Base-by-base conservation (phyloP, 192 early-diverging fungal genomes). In the Chytriomyces sp. region DNA sequence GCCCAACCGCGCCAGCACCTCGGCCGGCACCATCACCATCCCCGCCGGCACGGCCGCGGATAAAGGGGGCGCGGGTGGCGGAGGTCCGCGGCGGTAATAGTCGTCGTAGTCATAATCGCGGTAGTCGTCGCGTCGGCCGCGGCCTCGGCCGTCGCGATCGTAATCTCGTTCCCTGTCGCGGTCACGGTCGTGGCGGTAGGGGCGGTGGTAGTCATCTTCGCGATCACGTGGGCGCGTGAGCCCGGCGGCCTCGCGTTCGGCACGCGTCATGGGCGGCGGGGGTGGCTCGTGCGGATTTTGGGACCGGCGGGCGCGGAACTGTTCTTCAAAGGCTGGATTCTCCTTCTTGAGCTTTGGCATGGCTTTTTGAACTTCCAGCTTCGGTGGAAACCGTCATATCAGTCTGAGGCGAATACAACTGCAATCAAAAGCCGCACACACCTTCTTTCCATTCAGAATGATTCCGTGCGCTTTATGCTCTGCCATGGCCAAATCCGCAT, bases 1-100 rank as follows among this genome's bases (percentile, higher is more conserved):
- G 7, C 58, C 58, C 31, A 60, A 30, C 7, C 8, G 4, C 14
- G 58, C 58, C 31, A 36, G 32, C 17, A 60, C 58, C 17, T 60
- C 58, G 32, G 58, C 58, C 5, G 58, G 58, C 17, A 60, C 58
- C 58, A 60, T 60, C 0, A 60, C 58, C 58, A 60, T 60, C 37
- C 58, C 58, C 10, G 58, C 33, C 7, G 32, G 28, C 4, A 36
- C 8, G 10, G 58, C 8, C 5, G 58, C 30, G 10, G 26, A 25
- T 12, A 36, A 36, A 34, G 32, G 32, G 22, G 33, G 8, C 7
- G 22, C 22, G 8, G 54, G 22, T 28, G 54, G 8, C 22, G 7
- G 22, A 56, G 8, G 54, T 19, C 22, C 0, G 22, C 14, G n/a
- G 22, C 30, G 22, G 7, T 6, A 6, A 34, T 60, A 12, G 6